Evolutionary conservation across 2,329 filamentous ascomycete species (phyloP).

Genomic region (Stagonosporopsis chrysanthemi): DNA sequence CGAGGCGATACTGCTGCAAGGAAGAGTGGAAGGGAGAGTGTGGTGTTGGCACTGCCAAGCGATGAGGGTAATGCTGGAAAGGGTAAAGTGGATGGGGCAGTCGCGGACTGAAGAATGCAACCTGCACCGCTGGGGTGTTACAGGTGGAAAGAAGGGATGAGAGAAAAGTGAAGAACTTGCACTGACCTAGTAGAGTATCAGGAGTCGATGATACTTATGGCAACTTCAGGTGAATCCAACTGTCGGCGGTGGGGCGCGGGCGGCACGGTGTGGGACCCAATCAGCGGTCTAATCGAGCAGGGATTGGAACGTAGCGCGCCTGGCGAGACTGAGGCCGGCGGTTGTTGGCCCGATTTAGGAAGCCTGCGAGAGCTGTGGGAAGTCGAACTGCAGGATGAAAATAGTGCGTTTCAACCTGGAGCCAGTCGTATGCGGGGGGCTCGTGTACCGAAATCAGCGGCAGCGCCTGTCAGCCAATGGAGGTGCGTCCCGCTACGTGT

Average conservation of each 20-base stretch:
- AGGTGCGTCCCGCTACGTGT: constrained; percentile 34
- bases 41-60: constrained; percentile 41
- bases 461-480: constrained; percentile 45
- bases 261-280: constrained; percentile 41
- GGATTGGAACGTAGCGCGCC: constrained; percentile 41
- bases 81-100: constrained; percentile 29
- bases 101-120: constrained; percentile 28
- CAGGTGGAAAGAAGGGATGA: constrained; percentile 34
- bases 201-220: constrained; percentile 45
- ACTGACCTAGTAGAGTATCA: constrained; percentile 38
- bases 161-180: constrained; percentile 36
- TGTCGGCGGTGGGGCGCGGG: constrained; percentile 34
- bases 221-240: constrained; percentile 31
- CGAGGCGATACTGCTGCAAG: constrained; percentile 28
- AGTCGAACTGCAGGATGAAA: constrained; percentile 41
- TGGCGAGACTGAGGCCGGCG: constrained; percentile 37
- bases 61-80: constrained; percentile 27
- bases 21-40: constrained; percentile 32
- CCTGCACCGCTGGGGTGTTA: constrained; percentile 42
- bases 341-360: constrained; percentile 43
- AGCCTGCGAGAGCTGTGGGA: constrained; percentile 34
- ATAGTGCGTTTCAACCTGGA: constrained; percentile 46
- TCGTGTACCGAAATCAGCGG: constrained; percentile 23
- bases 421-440: constrained; percentile 21
- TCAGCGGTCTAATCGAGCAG: constrained; percentile 27